Evolutionary conservation across 805 yeast genomes (phyloP).

Genomic region (Saturnispora saitoi): DNA sequence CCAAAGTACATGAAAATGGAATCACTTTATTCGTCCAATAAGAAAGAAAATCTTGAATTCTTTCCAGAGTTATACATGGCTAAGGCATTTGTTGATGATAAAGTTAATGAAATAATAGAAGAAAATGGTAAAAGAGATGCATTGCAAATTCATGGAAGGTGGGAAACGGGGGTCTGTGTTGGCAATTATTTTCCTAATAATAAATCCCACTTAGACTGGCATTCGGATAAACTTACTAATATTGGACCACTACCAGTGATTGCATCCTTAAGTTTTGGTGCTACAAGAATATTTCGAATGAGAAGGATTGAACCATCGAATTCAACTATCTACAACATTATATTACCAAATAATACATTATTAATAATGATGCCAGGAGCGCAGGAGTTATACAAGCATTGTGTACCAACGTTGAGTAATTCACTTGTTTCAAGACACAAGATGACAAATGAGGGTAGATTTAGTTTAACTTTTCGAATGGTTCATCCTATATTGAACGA

Average conservation of each 20-base stretch:
- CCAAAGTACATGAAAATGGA: background rate
- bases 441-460: conserved; percentile 41
- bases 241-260: conserved; percentile 66
- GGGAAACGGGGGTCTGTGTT: conserved; percentile 49
- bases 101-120: conserved; percentile 20
- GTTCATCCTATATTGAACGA: conserved; percentile 33
- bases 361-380: conserved; percentile 71
- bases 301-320: conserved; percentile 30
- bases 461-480: conserved; percentile 60
- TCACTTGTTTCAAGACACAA: conserved; percentile 35
- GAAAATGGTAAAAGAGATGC: conserved; percentile 20
- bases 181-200: conserved; percentile 47
- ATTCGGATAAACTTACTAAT: conserved; percentile 63
- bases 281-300: conserved; percentile 58
- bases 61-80: conserved; percentile 15
- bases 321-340: conserved; percentile 37
- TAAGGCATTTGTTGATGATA: conserved; percentile 12
- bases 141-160: conserved; percentile 32
- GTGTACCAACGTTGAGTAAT: conserved; percentile 40
- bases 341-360: conserved; percentile 63
- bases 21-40: conserved; percentile 2
- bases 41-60: background rate
- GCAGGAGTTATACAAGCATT: conserved; percentile 68
- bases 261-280: conserved; percentile 62
- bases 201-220: conserved; percentile 56